Evolutionary conservation across 768 basidiomycete species (phyloP).

Genomic region (Kwoniella pini): DNA sequence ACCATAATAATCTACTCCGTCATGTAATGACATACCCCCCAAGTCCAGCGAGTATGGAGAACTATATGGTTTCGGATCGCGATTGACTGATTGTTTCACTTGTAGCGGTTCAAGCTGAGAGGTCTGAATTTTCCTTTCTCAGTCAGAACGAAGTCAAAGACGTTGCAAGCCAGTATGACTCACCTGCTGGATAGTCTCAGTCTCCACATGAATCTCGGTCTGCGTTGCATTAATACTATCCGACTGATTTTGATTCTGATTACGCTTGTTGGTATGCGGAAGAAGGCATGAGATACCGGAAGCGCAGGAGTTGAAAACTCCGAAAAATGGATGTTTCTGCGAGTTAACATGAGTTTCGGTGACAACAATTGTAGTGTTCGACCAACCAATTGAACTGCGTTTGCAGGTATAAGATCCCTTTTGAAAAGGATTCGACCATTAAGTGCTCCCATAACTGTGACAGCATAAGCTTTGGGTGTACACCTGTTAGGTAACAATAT

Average conservation of each 20-base stretch:
- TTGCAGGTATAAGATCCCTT: conserved; percentile 1
- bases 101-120: conserved; percentile 16
- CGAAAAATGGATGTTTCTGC: background rate
- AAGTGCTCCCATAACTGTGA: conserved; percentile 5
- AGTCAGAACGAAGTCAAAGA: no score
- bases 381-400: background rate
- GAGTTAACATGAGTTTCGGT: background rate
- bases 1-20: no score
- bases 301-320: background rate
- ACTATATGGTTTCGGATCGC: background rate
- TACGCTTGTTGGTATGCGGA: background rate
- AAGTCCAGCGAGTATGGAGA: background rate
- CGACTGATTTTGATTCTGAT: background rate
- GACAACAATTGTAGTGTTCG: no score
- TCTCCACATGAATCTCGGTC: conserved; percentile 18
- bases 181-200: conserved; percentile 22
- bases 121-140: no score
- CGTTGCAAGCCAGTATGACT: no score
- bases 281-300: background rate
- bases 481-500: conserved; percentile 3
- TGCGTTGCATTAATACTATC: background rate
- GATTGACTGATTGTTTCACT: conserved; percentile 12
- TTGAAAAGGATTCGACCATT: conserved; percentile 11
- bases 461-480: conserved; percentile 10
- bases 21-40: background rate